These are phyloP conservation scores for Vinca minor DNA, from an alignment of 257 asterid genomes.

Conservation along the genomic window DNA sequence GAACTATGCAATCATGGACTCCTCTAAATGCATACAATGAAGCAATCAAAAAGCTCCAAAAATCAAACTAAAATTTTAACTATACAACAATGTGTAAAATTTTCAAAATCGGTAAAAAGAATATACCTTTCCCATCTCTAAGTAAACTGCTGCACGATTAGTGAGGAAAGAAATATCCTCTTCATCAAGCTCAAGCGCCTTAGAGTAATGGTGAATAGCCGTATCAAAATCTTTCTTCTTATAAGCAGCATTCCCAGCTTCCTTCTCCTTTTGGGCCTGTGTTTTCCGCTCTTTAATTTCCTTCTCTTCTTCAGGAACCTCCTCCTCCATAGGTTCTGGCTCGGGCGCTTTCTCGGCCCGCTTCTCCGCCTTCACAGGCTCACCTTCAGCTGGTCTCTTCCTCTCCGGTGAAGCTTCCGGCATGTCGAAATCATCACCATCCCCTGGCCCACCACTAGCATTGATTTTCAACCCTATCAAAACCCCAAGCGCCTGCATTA, in stretches of 20 bases:
- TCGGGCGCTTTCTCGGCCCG: conserved; percentile 36
- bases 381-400: conserved; percentile 43
- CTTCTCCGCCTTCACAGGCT: conserved; percentile 43
- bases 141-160: conserved; percentile 88
- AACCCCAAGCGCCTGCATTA: conserved; percentile 80
- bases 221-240: conserved; percentile 88
- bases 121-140: conserved; percentile 93
- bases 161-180: conserved; percentile 82
- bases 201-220: conserved; percentile 63
- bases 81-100: background rate
- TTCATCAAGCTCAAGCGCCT: conserved; percentile 66
- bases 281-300: conserved; percentile 46
- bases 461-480: conserved; percentile 57
- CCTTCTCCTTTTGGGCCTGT: conserved; percentile 72
- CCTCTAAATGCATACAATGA: background rate
- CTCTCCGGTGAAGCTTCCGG: conserved; percentile 40
- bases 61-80: background rate
- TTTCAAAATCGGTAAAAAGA: too few species aligned
- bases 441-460: conserved; percentile 42
- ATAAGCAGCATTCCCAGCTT: conserved; percentile 77
- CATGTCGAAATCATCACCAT: conserved; percentile 40
- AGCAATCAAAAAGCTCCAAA: background rate
- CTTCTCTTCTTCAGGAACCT: conserved; percentile 42
- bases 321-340: conserved; percentile 54
- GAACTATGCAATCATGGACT: too few species aligned